Percentiles rank a stretch among this genome's conserved stretches.
Evolutionary conservation across 805 yeast species (phyloP).

Genomic region (Zygotorulaspora sp.): DNA sequence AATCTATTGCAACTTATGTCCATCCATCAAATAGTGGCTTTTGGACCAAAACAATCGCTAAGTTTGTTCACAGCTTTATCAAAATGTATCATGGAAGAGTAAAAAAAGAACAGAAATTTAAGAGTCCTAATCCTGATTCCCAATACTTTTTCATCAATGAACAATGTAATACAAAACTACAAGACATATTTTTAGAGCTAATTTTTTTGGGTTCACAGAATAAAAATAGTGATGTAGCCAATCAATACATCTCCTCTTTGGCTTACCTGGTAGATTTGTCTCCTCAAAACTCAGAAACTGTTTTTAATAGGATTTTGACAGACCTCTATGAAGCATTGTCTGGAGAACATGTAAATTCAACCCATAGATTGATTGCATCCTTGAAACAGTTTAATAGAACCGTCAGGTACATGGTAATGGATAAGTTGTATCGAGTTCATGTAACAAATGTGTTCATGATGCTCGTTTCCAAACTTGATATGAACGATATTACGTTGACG

Average conservation of each 20-base stretch:
- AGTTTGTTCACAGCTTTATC: conserved; percentile 56
- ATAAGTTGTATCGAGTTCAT: conserved; percentile 69
- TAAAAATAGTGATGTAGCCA: conserved; percentile 53
- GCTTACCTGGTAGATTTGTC: conserved; percentile 60
- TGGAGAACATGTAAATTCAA: conserved; percentile 60
- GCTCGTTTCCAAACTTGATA: conserved; percentile 76
- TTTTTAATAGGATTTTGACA: conserved; percentile 50
- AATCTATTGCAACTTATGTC: conserved; percentile 70
- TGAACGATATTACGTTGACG: conserved; percentile 77
- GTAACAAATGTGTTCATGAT: conserved; percentile 67
- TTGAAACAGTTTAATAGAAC: conserved; percentile 61
- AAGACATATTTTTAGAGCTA: conserved; percentile 45
- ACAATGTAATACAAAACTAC: conserved; percentile 34
- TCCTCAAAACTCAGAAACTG: conserved; percentile 40
- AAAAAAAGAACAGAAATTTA: conserved; percentile 42
- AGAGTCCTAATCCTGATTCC: conserved; percentile 21
- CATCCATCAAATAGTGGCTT: conserved; percentile 92
- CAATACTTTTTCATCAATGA: conserved; percentile 27
- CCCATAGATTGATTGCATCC: conserved; percentile 75
- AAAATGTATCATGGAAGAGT: conserved; percentile 56
- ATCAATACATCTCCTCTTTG: conserved; percentile 54
- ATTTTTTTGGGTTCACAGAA: conserved; percentile 74
- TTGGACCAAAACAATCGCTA: conserved; percentile 75
- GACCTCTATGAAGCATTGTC: conserved; percentile 76
- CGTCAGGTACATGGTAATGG: conserved; percentile 59